Evolutionary conservation across 164 flowering plant species (phyloP), one percentile per base, ranked within the genome.

Genomic region (Berberis thunbergii): DNA sequence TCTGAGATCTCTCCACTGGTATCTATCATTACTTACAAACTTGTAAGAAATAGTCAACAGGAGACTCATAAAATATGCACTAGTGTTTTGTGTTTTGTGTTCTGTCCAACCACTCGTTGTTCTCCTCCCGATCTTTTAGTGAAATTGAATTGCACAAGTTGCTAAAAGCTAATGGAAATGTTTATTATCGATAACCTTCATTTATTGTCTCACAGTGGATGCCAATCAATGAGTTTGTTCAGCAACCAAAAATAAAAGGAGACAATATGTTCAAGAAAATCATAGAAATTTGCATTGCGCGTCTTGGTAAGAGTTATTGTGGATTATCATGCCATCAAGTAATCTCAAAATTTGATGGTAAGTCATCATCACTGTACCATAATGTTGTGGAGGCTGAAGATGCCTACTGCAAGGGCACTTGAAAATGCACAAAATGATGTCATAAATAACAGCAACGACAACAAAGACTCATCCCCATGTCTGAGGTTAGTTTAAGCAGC

Each of bases 251-350:
- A 2, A 74, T 83, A 65, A 73, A 71, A 74, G 87, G 72, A 62
- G 96, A 92, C 64, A 52, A 12, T 60, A 86, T 89, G 96, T 85
- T 89, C 83, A 85, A 79, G 76, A 86, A 84, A 69, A 78, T 88
- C 42, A 78, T 80, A 0, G 87, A 83, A 41, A 86, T 92, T 7
- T 92, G 89, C 77, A 71, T 83, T 4, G 91, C 86, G 9, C 75
- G 90, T 59, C 75, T 83, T 4, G 76, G 80, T 57, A 83, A 78
- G 66, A 73, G 72, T 38, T 92, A 89, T 64, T 84, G 96, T 50
- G 98, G 98, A 65, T 70, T 92, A 52, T 64, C 70, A 61, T 67
- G 78, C 2, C 90, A 84, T 68, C 78, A 77, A 43, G 62, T 87
- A 40, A 68, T 79, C 63, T 92, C 98, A 10, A 80, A 76, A 64